A percentile compares a stretch with the other conserved stretches of the same genome.
These are phyloP conservation scores for Chlorella variabilis DNA, from an alignment of 163 green algal species.

Conservation along the genomic window DNA sequence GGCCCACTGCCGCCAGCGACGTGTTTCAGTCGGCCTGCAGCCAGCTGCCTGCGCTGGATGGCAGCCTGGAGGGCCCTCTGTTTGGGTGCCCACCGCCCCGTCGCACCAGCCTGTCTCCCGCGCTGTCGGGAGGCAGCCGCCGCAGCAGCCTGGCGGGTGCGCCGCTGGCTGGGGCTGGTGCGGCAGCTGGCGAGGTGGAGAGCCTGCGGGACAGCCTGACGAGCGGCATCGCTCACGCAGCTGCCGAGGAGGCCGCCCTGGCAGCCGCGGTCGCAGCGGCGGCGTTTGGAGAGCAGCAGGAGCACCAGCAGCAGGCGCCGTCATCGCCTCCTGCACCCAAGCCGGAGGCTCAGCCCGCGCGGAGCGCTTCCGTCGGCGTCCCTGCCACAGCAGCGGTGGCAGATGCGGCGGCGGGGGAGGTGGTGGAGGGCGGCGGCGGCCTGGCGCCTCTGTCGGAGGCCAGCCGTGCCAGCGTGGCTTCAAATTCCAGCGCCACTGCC, in stretches of 20 bases:
- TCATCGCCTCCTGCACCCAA: no score
- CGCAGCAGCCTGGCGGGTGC: conserved; percentile 15
- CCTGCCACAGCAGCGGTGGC: no score
- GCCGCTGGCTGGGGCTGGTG: background rate
- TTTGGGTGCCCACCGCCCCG: background rate
- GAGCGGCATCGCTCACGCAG: background rate
- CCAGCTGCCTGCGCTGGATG: conserved; percentile 2
- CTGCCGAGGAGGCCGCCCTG: background rate
- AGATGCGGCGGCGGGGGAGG: no score
- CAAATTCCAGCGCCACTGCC: background rate
- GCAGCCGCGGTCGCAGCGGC: background rate
- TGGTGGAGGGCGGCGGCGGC: no score
- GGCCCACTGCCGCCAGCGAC: background rate
- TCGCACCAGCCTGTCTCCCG: conserved; percentile 24
- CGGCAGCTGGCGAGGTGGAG: background rate
- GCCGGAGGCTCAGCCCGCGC: background rate
- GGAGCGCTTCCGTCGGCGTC: no score
- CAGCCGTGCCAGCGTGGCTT: background rate
- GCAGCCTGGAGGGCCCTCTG: background rate
- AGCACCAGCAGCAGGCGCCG: background rate
- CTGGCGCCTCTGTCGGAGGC: background rate
- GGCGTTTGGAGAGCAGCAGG: no score
- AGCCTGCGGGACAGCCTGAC: conserved; percentile 8
- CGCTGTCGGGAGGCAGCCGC: background rate
- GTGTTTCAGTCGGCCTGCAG: conserved; percentile 24